These are phyloP conservation scores for Hanseniaspora jakobsenii DNA, from an alignment of 805 yeast genomes.

Conservation along the genomic window DNA sequence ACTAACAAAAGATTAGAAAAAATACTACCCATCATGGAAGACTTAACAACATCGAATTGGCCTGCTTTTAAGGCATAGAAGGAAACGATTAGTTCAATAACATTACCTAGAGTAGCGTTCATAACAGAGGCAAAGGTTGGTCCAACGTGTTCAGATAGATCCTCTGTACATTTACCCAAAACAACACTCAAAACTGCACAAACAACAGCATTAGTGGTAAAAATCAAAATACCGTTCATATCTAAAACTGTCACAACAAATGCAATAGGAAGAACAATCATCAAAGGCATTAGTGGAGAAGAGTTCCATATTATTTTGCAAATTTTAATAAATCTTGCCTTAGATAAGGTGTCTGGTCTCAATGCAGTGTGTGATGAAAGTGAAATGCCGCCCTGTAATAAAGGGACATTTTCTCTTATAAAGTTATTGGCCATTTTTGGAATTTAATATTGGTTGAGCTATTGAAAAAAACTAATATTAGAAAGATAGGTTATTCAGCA, in stretches of 20 bases:
- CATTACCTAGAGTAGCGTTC: constrained; percentile 96
- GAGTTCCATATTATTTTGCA: constrained; percentile 32
- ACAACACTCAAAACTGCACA: constrained; percentile 60
- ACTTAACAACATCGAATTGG: constrained; percentile 89
- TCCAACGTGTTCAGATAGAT: constrained; percentile 75
- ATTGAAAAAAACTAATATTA: too few species aligned
- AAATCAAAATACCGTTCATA: constrained; percentile 53
- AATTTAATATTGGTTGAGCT: background rate
- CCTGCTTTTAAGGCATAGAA: constrained; percentile 75
- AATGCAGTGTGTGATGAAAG: constrained; percentile 14
- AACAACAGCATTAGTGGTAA: constrained; percentile 81
- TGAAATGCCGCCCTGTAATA: constrained; percentile 10
- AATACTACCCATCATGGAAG: constrained; percentile 92
- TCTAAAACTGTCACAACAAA: constrained; percentile 45
- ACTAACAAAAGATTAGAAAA: constrained; percentile 79
- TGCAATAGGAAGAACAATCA: constrained; percentile 88
- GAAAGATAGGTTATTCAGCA: too few species aligned
- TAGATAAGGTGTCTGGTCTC: constrained; percentile 12
- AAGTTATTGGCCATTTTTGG: background rate
- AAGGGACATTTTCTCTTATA: constrained; percentile 5
- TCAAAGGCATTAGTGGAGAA: constrained; percentile 62
- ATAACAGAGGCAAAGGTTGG: constrained; percentile 86
- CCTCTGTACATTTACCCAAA: constrained; percentile 87
- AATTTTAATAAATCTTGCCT: constrained; percentile 22
- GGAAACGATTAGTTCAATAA: constrained; percentile 91